phyloP scores from a whole-genome alignment of 768 basidiomycete genomes.

The Lactarius indigo region DNA sequence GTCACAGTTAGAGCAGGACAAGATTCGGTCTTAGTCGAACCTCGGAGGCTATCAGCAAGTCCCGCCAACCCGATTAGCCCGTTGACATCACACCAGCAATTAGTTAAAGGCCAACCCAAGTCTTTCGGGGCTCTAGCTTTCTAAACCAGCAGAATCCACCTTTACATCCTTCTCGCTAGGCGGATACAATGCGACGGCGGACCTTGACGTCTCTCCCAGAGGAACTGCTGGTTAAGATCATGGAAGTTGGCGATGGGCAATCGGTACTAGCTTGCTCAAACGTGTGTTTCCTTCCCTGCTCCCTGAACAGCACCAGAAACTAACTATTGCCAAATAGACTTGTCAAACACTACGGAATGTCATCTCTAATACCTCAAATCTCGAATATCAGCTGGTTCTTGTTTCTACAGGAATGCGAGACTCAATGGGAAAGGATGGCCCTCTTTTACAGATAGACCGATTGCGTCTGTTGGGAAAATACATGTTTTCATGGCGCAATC shows the following conservation, averaged over 20 bases:
- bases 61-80: not conserved
- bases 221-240: not conserved
- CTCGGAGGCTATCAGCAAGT: not conserved
- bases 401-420: not conserved
- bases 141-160: not conserved
- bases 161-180: not conserved
- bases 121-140: not conserved
- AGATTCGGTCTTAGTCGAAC: not conserved
- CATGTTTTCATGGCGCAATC: not conserved
- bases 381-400: not conserved
- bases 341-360: not conserved
- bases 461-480: not conserved
- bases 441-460: not conserved
- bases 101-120: not conserved
- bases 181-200: not conserved
- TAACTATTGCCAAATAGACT: not conserved
- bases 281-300: not conserved
- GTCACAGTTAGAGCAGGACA: not conserved
- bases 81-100: not conserved
- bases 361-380: not conserved
- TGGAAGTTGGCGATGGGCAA: not conserved
- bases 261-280: not conserved
- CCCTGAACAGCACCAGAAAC: not conserved
- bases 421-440: not conserved
- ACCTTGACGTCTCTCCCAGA: not conserved